A percentile compares a stretch with the other conserved stretches of the same genome.
Conservation (phyloP, 2,329 filamentous ascomycete species). For the Botryotinia calthae region DNA sequence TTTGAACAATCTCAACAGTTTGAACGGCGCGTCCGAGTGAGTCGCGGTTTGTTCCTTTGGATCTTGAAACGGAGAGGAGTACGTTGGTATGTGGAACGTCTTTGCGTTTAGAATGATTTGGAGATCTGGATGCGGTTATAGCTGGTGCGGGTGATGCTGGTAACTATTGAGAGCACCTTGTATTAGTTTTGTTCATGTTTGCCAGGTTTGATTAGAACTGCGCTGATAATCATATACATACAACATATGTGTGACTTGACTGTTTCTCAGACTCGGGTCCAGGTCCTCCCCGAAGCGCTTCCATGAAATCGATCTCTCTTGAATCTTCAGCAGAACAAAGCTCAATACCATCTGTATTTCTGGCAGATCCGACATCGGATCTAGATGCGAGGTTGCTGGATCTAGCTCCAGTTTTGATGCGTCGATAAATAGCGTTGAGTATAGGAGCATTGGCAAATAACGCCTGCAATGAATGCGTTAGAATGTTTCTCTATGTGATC, state of each 20-base stretch:
- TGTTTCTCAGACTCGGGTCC: neutral
- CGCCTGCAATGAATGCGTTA: constrained; percentile 21
- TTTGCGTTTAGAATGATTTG: neutral
- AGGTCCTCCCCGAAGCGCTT: constrained; percentile 1
- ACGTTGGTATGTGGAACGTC: neutral
- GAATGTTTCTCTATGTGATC: neutral
- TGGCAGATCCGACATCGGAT: neutral
- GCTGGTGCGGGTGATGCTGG: neutral
- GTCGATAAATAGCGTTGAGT: constrained; percentile 29
- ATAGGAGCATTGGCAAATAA: constrained; percentile 31
- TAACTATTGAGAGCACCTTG: neutral
- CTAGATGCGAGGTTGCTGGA: neutral
- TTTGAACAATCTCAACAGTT: constrained; percentile 10
- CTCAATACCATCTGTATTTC: neutral
- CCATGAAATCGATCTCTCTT: constrained; percentile 11
- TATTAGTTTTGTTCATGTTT: neutral
- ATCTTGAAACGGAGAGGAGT: neutral
- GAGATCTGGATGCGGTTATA: neutral
- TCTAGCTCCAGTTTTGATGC: constrained; percentile 8
- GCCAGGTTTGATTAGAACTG: fast-evolving
- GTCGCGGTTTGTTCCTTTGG: neutral
- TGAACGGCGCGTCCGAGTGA: neutral
- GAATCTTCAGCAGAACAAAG: constrained; percentile 1
- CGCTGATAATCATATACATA: neutral
- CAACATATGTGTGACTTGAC: neutral